phyloP scores from a whole-genome alignment of 2,329 filamentous ascomycete genomes.

The Aaosphaeria arxii region DNA sequence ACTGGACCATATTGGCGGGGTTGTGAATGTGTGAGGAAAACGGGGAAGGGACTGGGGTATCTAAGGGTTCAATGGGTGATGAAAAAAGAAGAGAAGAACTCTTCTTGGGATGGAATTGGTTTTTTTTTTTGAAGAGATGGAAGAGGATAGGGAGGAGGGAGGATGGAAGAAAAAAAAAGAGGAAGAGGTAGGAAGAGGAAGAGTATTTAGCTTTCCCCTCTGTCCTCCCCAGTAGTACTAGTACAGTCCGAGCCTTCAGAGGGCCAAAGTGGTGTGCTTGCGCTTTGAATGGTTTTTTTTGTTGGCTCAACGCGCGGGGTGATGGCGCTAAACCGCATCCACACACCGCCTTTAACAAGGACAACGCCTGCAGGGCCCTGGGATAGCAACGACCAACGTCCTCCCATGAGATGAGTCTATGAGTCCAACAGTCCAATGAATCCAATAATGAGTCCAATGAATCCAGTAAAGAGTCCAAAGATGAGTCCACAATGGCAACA shows the following conservation, averaged over 20 bases:
- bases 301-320: constrained; percentile 22
- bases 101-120: constrained; percentile 3
- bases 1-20: constrained; percentile 46
- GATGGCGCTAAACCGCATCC: constrained; percentile 6
- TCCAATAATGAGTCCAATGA: too few relatives aligned
- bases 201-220: not conserved
- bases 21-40: constrained; percentile 6
- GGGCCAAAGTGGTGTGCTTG: constrained; percentile 33
- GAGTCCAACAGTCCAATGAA: too few relatives aligned
- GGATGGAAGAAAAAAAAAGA: constrained; percentile 6
- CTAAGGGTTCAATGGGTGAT: constrained; percentile 1
- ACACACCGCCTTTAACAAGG: constrained; percentile 2
- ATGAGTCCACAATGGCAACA: too few relatives aligned
- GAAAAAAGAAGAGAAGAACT: not conserved
- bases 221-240: not conserved
- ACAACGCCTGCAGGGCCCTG: too few relatives aligned
- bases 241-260: not conserved
- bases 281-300: constrained; percentile 19
- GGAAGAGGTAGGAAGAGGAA: constrained; percentile 2
- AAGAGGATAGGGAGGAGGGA: constrained; percentile 7
- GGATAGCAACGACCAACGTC: too few relatives aligned
- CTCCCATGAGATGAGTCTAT: too few relatives aligned
- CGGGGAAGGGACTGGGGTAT: constrained; percentile 1
- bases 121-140: constrained; percentile 1
- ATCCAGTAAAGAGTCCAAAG: too few relatives aligned